Conservation (phyloP, 768 basidiomycete species). For the Rhodosporidiobolus odoratus region DNA sequence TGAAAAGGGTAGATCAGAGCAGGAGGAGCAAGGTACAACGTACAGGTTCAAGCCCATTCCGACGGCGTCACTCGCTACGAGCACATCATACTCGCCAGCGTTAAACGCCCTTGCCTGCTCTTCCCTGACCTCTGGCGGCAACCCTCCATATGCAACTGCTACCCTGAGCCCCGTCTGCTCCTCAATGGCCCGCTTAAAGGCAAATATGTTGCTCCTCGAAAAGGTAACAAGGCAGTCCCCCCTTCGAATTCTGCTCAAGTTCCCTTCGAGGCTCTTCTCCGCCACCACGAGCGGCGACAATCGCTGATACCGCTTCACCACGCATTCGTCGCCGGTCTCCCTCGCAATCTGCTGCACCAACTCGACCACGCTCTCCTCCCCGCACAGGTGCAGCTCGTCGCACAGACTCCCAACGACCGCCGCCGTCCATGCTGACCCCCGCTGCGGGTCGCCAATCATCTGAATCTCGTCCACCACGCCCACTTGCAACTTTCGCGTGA, state of each 20-base stretch:
- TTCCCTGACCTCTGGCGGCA: conserved; percentile 85
- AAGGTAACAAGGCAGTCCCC: conserved; percentile 94
- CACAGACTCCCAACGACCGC: conserved; percentile 73
- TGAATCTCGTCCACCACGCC: conserved; percentile 97
- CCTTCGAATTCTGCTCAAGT: conserved; percentile 59
- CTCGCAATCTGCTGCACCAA: conserved; percentile 65
- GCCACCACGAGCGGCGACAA: conserved; percentile 76
- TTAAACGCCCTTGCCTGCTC: conserved; percentile 93
- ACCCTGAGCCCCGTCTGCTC: conserved; percentile 66
- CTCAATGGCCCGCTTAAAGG: conserved; percentile 68
- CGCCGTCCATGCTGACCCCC: conserved; percentile 75
- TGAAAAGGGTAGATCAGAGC: background rate
- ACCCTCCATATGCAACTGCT: conserved; percentile 84
- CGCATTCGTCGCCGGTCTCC: conserved; percentile 73
- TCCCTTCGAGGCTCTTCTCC: conserved; percentile 58
- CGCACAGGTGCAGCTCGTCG: conserved; percentile 84
- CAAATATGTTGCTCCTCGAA: conserved; percentile 67
- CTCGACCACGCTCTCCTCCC: conserved; percentile 84
- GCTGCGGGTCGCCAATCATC: conserved; percentile 72
- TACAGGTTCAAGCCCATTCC: conserved; percentile 98
- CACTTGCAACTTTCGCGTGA: conserved; percentile 56
- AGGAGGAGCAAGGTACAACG: conserved; percentile 42
- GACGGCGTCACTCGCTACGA: conserved; percentile 90
- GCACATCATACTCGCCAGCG: conserved; percentile 73
- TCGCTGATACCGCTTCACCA: conserved; percentile 76